phyloP scores from a whole-genome alignment of 768 basidiomycete species.

The Daedaleopsis sinensis region DNA sequence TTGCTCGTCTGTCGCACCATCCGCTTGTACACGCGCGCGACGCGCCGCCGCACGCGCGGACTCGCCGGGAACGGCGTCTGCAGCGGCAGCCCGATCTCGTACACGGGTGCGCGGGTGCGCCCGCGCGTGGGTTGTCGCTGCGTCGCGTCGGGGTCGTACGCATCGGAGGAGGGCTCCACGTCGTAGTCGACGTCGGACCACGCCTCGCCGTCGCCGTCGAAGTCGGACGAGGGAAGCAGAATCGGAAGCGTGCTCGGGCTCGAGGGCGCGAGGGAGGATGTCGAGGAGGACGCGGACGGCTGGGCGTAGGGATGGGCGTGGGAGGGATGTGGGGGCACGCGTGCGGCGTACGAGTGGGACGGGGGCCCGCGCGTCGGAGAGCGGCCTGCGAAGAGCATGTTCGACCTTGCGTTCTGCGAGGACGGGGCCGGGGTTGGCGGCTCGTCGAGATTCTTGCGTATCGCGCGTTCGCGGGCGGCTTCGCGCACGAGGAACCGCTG shows the following conservation, averaged over 20 bases:
- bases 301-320: neutral
- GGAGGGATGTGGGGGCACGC: neutral
- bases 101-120: slow-evolving; percentile 2
- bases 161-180: neutral
- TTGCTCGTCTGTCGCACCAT: slow-evolving; percentile 29
- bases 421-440: neutral
- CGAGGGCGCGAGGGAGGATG: slow-evolving; percentile 11
- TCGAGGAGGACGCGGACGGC: neutral
- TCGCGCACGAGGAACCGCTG: slow-evolving; percentile 30
- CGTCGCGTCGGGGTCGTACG: neutral
- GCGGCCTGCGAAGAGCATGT: neutral
- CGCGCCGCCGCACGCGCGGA: slow-evolving; percentile 29
- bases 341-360: neutral
- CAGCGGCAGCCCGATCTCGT: slow-evolving; percentile 25
- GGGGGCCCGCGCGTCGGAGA: neutral
- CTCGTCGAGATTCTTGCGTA: slow-evolving; percentile 5
- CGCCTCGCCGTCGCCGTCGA: slow-evolving; percentile 9
- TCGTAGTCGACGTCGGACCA: neutral
- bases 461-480: slow-evolving; percentile 21
- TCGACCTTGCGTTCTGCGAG: neutral
- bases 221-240: slow-evolving; percentile 6
- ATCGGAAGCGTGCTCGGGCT: slow-evolving; percentile 19
- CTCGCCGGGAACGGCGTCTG: slow-evolving; percentile 32
- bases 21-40: slow-evolving; percentile 28
- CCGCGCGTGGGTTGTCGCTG: neutral